These are phyloP conservation scores for Globisporangium spiculum DNA, from an alignment of 352 stramenopile genomes.

Conservation along the genomic window DNA sequence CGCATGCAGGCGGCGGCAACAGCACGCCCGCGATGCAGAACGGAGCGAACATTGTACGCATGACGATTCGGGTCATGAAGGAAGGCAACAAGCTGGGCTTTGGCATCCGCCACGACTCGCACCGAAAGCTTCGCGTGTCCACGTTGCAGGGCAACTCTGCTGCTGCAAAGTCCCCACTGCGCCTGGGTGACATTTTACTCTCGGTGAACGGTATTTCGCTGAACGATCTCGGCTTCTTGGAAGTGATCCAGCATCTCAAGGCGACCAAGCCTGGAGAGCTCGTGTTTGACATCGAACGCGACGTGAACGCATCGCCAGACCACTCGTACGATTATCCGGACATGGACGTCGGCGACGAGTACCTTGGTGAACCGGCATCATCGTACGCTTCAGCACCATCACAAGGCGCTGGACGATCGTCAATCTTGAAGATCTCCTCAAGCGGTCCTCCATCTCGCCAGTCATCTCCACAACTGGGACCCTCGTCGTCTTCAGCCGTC, in stretches of 20 bases:
- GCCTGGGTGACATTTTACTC: constrained; percentile 63
- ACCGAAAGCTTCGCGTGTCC: constrained; percentile 55
- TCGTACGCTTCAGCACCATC: background rate
- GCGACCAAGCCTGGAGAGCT: constrained; percentile 42
- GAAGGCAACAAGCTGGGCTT: constrained; percentile 60
- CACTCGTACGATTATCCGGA: constrained; percentile 14
- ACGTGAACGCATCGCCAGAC: constrained; percentile 3
- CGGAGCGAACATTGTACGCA: constrained; percentile 10
- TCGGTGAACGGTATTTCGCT: constrained; percentile 62
- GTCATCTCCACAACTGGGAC: constrained; percentile 1
- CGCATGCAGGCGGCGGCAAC: background rate
- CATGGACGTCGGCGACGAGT: constrained; percentile 12
- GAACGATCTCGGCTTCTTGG: constrained; percentile 44
- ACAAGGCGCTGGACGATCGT: background rate
- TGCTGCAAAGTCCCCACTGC: constrained; percentile 35
- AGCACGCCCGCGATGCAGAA: background rate
- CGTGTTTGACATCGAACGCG: constrained; percentile 56
- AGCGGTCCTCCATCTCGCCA: background rate
- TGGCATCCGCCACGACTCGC: constrained; percentile 59
- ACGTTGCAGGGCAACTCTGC: constrained; percentile 45
- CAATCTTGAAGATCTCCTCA: background rate
- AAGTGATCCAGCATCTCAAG: constrained; percentile 63
- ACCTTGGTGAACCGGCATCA: constrained; percentile 6
- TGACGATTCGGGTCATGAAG: constrained; percentile 51
- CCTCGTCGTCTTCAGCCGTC: background rate